Percentiles rank a stretch among this genome's conserved stretches.
phyloP scores from a whole-genome alignment of 31 red algal species.

The Asparagopsis taxiformis region DNA sequence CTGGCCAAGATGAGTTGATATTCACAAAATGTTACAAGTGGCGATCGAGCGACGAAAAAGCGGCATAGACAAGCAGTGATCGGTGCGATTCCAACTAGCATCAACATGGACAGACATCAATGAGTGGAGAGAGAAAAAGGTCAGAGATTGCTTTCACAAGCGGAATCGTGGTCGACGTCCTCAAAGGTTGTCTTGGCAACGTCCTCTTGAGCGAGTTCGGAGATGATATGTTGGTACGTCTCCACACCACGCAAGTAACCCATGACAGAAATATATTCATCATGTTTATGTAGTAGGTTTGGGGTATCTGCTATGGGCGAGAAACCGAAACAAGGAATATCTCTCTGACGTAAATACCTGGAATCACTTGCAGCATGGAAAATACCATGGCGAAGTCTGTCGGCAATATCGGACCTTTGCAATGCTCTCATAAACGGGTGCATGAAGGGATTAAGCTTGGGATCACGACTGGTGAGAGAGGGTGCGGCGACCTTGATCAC shows the following conservation, averaged over 20 bases:
- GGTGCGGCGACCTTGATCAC: conserved; percentile 45
- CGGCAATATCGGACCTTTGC: conserved; percentile 18
- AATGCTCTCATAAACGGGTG: conserved; percentile 35
- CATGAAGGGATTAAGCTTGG: conserved; percentile 37
- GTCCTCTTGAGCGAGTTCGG: conserved; percentile 25
- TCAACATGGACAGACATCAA: too few species aligned
- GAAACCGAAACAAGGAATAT: conserved; percentile 69
- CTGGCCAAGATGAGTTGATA: too few species aligned
- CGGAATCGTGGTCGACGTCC: too few species aligned
- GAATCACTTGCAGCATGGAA: conserved; percentile 81
- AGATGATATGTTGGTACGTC: conserved; percentile 68
- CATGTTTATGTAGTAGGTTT: conserved; percentile 72
- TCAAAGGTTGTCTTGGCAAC: not conserved
- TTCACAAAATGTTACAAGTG: too few species aligned
- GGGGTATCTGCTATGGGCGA: conserved; percentile 65
- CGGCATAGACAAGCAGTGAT: too few species aligned
- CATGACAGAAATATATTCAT: conserved; percentile 75
- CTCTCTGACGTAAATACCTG: conserved; percentile 61
- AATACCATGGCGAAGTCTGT: conserved; percentile 38
- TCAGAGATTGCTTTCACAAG: too few species aligned
- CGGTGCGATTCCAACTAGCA: too few species aligned
- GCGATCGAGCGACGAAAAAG: too few species aligned
- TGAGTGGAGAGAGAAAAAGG: too few species aligned
- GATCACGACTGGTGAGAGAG: conserved; percentile 28
- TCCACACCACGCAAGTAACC: conserved; percentile 61